Percentiles rank a stretch among this genome's conserved stretches.
Evolutionary conservation across 164 flowering plant species (phyloP).

Genomic region (Kingdonia uniflora): DNA sequence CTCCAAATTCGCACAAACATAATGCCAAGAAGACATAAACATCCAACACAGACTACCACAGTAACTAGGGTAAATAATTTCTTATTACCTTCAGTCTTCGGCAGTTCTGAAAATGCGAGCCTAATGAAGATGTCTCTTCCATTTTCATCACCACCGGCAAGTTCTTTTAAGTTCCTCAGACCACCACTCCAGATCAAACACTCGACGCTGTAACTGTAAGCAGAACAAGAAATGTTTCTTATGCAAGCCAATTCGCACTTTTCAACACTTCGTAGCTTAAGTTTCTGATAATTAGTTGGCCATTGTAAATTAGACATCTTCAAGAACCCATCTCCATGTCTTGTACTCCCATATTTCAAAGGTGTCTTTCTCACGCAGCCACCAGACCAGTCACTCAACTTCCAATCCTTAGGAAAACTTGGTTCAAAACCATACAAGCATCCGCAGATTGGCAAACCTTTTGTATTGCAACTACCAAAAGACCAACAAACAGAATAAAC

Average conservation of each 20-base stretch:
- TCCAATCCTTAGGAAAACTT: slow-evolving; percentile 11
- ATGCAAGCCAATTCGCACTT: slow-evolving; percentile 15
- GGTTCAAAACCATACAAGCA: slow-evolving; percentile 22
- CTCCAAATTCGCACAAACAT: slow-evolving; percentile 10
- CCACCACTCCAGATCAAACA: slow-evolving; percentile 13
- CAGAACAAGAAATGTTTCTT: slow-evolving; percentile 13
- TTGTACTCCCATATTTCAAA: background rate
- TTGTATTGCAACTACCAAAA: slow-evolving; percentile 21
- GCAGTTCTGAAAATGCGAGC: background rate
- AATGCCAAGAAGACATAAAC: slow-evolving; percentile 1
- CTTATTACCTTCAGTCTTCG: background rate
- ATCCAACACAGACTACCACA: background rate
- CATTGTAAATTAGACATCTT: slow-evolving; percentile 1
- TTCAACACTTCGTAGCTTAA: background rate
- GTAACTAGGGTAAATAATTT: background rate
- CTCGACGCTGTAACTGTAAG: slow-evolving; percentile 9
- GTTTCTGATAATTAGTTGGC: slow-evolving; percentile 3
- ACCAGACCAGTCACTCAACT: background rate
- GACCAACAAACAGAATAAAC: slow-evolving; percentile 19
- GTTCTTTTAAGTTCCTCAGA: slow-evolving; percentile 1
- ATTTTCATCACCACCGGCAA: background rate
- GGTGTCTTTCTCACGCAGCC: too few relatives aligned
- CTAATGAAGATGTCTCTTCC: background rate
- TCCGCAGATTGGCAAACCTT: slow-evolving; percentile 11
- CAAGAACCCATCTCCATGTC: background rate